phyloP scores from a whole-genome alignment of 805 yeast genomes.

The Candida orba region DNA sequence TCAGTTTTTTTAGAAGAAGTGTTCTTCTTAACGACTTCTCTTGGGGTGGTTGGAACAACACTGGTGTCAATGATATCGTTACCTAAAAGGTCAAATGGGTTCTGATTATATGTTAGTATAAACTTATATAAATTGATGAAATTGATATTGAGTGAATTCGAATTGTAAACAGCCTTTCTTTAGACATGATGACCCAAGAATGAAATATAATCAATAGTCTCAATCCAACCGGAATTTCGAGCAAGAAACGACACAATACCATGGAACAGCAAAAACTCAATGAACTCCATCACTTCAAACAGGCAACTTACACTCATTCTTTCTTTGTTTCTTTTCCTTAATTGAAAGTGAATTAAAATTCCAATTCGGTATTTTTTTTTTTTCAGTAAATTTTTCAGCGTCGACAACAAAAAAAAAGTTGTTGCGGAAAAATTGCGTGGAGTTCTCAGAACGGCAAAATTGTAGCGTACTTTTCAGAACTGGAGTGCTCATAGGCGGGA shows the following conservation, averaged over 20 bases:
- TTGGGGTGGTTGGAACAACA: constrained; percentile 47
- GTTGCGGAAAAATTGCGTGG: background rate
- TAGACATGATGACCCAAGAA: no score
- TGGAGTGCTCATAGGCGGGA: background rate
- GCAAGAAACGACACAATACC: background rate
- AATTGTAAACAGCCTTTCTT: no score
- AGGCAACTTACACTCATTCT: constrained; percentile 9
- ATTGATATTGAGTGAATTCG: no score
- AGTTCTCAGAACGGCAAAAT: background rate
- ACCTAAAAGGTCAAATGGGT: constrained; percentile 76
- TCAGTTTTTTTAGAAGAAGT: constrained; percentile 86
- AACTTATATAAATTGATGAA: background rate
- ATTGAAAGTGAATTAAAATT: background rate
- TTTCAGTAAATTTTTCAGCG: constrained; percentile 7
- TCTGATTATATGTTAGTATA: constrained; percentile 31
- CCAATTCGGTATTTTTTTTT: background rate
- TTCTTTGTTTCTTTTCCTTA: constrained; percentile 1
- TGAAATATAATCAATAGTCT: no score
- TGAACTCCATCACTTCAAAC: no score
- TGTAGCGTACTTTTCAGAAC: background rate
- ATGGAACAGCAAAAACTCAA: no score
- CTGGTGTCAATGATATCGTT: constrained; percentile 80
- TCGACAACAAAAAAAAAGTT: constrained; percentile 7
- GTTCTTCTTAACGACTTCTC: constrained; percentile 73
- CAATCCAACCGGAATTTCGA: background rate